These are phyloP conservation scores for Fusarium acutatum DNA, from an alignment of 2,329 filamentous ascomycete genomes.

Conservation along the genomic window DNA sequence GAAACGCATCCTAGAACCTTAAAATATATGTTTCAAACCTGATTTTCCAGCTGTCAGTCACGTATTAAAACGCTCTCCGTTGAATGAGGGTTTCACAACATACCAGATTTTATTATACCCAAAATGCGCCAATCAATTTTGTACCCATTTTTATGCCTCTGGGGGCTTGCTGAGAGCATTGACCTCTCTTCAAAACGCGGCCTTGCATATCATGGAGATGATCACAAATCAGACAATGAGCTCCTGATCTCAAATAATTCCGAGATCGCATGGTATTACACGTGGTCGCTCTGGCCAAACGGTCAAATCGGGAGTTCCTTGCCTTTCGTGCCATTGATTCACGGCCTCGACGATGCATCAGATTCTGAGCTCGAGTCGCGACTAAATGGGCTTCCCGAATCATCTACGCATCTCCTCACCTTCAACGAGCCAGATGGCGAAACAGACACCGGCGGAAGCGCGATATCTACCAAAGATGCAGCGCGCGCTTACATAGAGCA, in stretches of 20 bases:
- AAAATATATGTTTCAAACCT: slow-evolving; percentile 17
- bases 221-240: slow-evolving; percentile 44
- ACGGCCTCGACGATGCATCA: slow-evolving; percentile 47
- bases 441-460: slow-evolving; percentile 50
- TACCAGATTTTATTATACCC: too few relatives aligned
- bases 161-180: not conserved
- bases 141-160: not conserved
- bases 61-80: not conserved
- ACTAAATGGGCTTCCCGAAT: slow-evolving; percentile 42
- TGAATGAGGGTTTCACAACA: not conserved
- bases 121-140: slow-evolving; percentile 17
- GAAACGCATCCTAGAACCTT: slow-evolving; percentile 1
- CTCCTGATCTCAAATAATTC: slow-evolving; percentile 49
- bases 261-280: slow-evolving; percentile 54
- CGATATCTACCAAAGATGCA: slow-evolving; percentile 50
- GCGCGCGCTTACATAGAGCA: slow-evolving; percentile 49
- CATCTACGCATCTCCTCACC: slow-evolving; percentile 50
- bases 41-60: not conserved
- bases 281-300: slow-evolving; percentile 49
- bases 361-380: slow-evolving; percentile 38
- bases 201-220: slow-evolving; percentile 37
- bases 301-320: slow-evolving; percentile 37
- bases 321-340: slow-evolving; percentile 51
- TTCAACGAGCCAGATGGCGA: slow-evolving; percentile 56
- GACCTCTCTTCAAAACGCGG: slow-evolving; percentile 36